Evolutionary conservation across 202 grass and related monocot genomes (phyloP).

Genomic region (Hordeum pubiflorum): DNA sequence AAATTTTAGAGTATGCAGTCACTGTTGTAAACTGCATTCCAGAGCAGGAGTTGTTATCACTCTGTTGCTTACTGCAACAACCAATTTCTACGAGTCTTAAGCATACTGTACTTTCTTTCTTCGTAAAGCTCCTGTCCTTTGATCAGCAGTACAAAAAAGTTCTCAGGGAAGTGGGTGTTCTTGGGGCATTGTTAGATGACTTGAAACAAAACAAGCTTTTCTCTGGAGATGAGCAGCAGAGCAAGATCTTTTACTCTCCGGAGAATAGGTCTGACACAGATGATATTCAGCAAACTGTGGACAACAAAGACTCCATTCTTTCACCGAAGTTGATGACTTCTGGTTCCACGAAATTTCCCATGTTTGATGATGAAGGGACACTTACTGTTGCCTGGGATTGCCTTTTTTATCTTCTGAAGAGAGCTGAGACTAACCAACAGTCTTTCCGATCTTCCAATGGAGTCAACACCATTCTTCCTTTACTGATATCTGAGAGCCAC

Average conservation of each 20-base stretch:
- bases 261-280: slow-evolving; percentile 43
- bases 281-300: slow-evolving; percentile 59
- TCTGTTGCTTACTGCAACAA: slow-evolving; percentile 96
- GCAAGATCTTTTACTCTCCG: slow-evolving; percentile 46
- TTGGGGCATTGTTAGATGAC: slow-evolving; percentile 93
- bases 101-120: slow-evolving; percentile 88
- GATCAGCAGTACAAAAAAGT: slow-evolving; percentile 98
- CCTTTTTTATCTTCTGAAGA: slow-evolving; percentile 91
- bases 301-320: slow-evolving; percentile 80
- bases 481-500: slow-evolving; percentile 74
- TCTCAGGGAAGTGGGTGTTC: slow-evolving; percentile 92
- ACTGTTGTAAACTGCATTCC: slow-evolving; percentile 98
- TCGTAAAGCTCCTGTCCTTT: slow-evolving; percentile 94
- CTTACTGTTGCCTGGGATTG: slow-evolving; percentile 95
- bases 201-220: slow-evolving; percentile 94
- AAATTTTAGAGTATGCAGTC: slow-evolving; percentile 97
- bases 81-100: slow-evolving; percentile 82
- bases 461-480: slow-evolving; percentile 75
- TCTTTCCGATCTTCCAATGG: slow-evolving; percentile 84
- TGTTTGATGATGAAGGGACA: slow-evolving; percentile 96
- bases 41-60: slow-evolving; percentile 90
- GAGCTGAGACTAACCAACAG: slow-evolving; percentile 94
- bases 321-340: slow-evolving; percentile 70
- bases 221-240: slow-evolving; percentile 59
- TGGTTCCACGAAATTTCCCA: slow-evolving; percentile 52